Percentiles rank a stretch among this genome's conserved stretches.
These are phyloP conservation scores for Aspergillus ochraceus DNA, from an alignment of 2,329 filamentous ascomycete species.

Conservation along the genomic window DNA sequence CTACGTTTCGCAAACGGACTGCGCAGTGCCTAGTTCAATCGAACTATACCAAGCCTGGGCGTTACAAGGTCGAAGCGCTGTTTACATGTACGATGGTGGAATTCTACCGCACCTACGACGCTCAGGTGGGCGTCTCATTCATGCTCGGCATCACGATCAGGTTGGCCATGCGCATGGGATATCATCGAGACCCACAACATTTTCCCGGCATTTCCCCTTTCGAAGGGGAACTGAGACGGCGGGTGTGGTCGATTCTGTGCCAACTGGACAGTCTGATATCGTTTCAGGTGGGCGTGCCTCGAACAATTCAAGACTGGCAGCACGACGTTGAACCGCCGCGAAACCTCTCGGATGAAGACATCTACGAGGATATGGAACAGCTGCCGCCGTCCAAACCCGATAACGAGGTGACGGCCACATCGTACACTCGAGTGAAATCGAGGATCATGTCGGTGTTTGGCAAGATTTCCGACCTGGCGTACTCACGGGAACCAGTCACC, in stretches of 20 bases:
- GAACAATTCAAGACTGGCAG: slow-evolving; percentile 60
- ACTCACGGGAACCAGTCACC: slow-evolving; percentile 31
- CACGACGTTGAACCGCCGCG: slow-evolving; percentile 60
- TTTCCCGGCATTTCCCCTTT: slow-evolving; percentile 56
- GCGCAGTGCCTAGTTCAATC: slow-evolving; percentile 34
- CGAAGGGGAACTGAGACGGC: slow-evolving; percentile 55
- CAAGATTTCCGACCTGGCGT: slow-evolving; percentile 38
- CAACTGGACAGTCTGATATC: slow-evolving; percentile 63
- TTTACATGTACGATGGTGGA: slow-evolving; percentile 31
- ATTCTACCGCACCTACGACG: slow-evolving; percentile 32
- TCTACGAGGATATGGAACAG: slow-evolving; percentile 49
- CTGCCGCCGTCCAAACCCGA: slow-evolving; percentile 56
- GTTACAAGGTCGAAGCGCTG: slow-evolving; percentile 34
- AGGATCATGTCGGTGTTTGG: slow-evolving; percentile 39
- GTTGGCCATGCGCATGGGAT: slow-evolving; percentile 63
- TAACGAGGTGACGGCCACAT: slow-evolving; percentile 52
- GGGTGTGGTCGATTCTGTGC: slow-evolving; percentile 40
- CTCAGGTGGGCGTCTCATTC: slow-evolving; percentile 55
- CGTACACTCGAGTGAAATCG: slow-evolving; percentile 39
- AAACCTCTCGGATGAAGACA: slow-evolving; percentile 63
- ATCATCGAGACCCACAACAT: slow-evolving; percentile 58
- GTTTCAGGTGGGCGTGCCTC: slow-evolving; percentile 65
- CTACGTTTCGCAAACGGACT: slow-evolving; percentile 51
- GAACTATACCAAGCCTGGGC: slow-evolving; percentile 34
- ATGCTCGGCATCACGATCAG: slow-evolving; percentile 57